Percentiles rank a stretch among this genome's conserved stretches.
Conservation (phyloP, 116 monocot genomes). For the Papilionanthe hybrid region DNA sequence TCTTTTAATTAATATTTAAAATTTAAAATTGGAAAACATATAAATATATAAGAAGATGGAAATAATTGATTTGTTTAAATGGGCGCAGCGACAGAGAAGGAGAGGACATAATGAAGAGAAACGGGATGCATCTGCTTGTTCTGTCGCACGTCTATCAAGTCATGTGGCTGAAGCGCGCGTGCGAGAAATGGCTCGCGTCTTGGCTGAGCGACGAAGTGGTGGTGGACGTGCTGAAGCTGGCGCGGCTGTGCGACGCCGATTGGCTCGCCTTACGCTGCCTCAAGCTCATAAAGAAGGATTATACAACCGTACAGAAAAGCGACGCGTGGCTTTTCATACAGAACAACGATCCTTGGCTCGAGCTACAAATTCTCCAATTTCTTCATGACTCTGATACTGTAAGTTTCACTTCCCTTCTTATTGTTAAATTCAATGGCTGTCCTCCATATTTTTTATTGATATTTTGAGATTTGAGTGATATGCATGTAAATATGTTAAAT, state of each 20-base stretch:
- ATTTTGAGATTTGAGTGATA: too few species aligned
- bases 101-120: slow-evolving; percentile 16
- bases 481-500: too few species aligned
- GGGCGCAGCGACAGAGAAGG: neutral
- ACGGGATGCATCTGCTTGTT: slow-evolving; percentile 47
- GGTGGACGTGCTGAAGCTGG: slow-evolving; percentile 38
- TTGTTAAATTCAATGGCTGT: too few species aligned
- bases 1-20: too few species aligned
- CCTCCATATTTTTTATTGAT: too few species aligned
- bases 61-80: neutral
- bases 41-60: too few species aligned
- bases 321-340: slow-evolving; percentile 55
- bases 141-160: slow-evolving; percentile 50
- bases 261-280: slow-evolving; percentile 34
- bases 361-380: slow-evolving; percentile 50
- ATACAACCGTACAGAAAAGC: slow-evolving; percentile 28
- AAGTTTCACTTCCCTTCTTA: neutral
- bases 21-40: too few species aligned
- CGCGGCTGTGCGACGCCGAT: slow-evolving; percentile 43
- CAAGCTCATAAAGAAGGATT: slow-evolving; percentile 34
- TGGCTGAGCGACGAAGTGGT: slow-evolving; percentile 27
- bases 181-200: slow-evolving; percentile 28
- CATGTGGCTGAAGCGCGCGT: slow-evolving; percentile 34
- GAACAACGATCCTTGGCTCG: slow-evolving; percentile 46
- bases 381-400: slow-evolving; percentile 43